Evolutionary conservation across 257 asterid genomes (phyloP).

Genomic region (Linderniella brevidens): DNA sequence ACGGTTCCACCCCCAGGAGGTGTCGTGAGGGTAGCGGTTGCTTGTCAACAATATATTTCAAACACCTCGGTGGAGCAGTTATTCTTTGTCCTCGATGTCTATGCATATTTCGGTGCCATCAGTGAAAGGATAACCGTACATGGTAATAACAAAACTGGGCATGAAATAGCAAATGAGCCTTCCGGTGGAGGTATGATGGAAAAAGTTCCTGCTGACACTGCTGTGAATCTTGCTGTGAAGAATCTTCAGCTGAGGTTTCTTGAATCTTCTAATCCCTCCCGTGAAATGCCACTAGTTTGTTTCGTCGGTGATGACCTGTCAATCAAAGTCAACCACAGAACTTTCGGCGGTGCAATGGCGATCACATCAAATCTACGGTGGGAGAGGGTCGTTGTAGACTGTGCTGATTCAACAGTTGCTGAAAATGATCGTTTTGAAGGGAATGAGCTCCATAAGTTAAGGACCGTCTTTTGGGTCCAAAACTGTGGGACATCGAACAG

Average conservation of each 20-base stretch:
- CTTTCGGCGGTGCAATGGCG: slow-evolving; percentile 88
- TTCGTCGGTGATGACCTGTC: slow-evolving; percentile 60
- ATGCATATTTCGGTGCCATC: slow-evolving; percentile 56
- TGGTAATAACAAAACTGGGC: slow-evolving; percentile 31
- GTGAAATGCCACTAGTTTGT: slow-evolving; percentile 56
- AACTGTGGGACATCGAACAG: slow-evolving; percentile 32
- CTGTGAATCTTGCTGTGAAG: slow-evolving; percentile 45
- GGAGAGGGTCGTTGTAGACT: slow-evolving; percentile 75
- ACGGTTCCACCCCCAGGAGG: slow-evolving; percentile 90
- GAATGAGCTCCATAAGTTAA: slow-evolving; percentile 29
- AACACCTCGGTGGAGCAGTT: slow-evolving; percentile 85
- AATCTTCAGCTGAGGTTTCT: slow-evolving; percentile 64
- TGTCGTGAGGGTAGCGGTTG: slow-evolving; percentile 71
- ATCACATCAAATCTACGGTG: slow-evolving; percentile 70
- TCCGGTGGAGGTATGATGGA: slow-evolving; percentile 32
- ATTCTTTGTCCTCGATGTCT: slow-evolving; percentile 76
- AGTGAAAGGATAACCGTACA: slow-evolving; percentile 56
- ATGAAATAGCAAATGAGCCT: slow-evolving; percentile 31
- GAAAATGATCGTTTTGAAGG: slow-evolving; percentile 15
- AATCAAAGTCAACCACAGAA: slow-evolving; percentile 64
- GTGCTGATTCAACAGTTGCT: slow-evolving; percentile 29
- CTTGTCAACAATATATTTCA: slow-evolving; percentile 70
- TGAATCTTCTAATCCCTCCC: slow-evolving; percentile 40
- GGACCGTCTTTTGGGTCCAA: slow-evolving; percentile 93
- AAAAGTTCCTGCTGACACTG: slow-evolving; percentile 79